Evolutionary conservation across 2,329 filamentous ascomycete species (phyloP).

Genomic region (Trichothecium roseum): DNA sequence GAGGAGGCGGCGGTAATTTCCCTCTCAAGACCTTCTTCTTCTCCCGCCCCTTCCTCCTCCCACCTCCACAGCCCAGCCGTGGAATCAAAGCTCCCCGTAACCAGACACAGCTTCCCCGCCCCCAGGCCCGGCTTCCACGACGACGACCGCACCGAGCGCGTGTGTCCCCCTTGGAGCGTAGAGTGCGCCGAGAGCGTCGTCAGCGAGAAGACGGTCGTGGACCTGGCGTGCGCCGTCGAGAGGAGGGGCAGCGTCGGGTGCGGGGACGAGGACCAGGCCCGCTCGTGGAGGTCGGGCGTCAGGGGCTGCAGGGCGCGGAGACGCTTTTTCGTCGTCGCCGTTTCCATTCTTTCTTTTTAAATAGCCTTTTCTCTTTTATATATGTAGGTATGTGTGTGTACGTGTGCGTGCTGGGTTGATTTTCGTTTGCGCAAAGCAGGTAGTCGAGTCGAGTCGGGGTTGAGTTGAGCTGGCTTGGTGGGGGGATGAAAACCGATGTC

Average conservation of each 20-base stretch:
- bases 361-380: too few species aligned
- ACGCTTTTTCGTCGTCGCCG: background rate
- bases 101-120: slow-evolving; percentile 60
- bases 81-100: slow-evolving; percentile 88
- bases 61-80: slow-evolving; percentile 78
- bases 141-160: slow-evolving; percentile 73
- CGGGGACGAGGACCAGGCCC: slow-evolving; percentile 77
- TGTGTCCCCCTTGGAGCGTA: slow-evolving; percentile 76
- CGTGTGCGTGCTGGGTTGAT: too few species aligned
- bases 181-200: slow-evolving; percentile 70
- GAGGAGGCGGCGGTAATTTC: slow-evolving; percentile 31
- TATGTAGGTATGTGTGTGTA: too few species aligned
- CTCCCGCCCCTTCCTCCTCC: slow-evolving; percentile 35
- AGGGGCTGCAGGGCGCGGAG: slow-evolving; percentile 38
- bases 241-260: slow-evolving; percentile 82
- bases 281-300: slow-evolving; percentile 50
- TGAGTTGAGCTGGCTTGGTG: too few species aligned
- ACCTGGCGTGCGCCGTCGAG: slow-evolving; percentile 80
- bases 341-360: too few species aligned
- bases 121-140: slow-evolving; percentile 75
- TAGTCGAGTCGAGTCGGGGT: too few species aligned
- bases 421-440: too few species aligned
- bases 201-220: slow-evolving; percentile 82
- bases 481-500: too few species aligned
- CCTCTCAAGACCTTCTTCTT: slow-evolving; percentile 16